Conservation (phyloP, 2,329 filamentous ascomycete genomes). For the Metarhizium sp. region DNA sequence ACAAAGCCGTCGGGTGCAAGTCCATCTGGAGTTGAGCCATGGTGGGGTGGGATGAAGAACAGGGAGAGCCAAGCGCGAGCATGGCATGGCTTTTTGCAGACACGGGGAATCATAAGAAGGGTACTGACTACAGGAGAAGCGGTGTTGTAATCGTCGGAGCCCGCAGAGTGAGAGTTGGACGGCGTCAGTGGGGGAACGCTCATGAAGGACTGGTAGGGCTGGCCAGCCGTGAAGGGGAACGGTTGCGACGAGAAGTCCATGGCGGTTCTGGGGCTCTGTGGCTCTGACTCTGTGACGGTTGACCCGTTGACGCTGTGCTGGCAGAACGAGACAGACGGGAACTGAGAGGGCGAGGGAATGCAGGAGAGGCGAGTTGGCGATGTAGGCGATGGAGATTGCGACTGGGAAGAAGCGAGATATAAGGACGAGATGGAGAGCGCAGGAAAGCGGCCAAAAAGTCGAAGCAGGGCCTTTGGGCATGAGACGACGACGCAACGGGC, state of each 20-base stretch:
- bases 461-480: neutral
- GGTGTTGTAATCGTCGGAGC: slow-evolving; percentile 7
- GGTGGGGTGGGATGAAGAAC: neutral
- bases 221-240: slow-evolving; percentile 37
- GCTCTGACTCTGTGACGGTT: too few species aligned
- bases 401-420: neutral
- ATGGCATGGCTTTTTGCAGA: neutral
- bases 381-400: neutral
- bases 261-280: slow-evolving; percentile 5
- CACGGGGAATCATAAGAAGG: neutral
- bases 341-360: neutral
- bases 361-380: neutral
- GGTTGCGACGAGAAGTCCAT: slow-evolving; percentile 42
- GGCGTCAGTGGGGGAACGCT: slow-evolving; percentile 44
- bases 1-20: neutral
- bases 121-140: slow-evolving; percentile 5
- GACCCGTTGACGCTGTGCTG: too few species aligned
- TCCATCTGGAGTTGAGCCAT: too few species aligned
- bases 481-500: neutral
- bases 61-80: neutral
- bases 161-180: slow-evolving; percentile 19
- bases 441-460: neutral
- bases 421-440: neutral
- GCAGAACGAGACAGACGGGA: neutral
- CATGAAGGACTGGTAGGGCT: slow-evolving; percentile 46